Evolutionary conservation across 2,329 filamentous ascomycete species (phyloP), one percentile per base, ranked within the genome.

Genomic region (Chaetomiaceae sp.): DNA sequence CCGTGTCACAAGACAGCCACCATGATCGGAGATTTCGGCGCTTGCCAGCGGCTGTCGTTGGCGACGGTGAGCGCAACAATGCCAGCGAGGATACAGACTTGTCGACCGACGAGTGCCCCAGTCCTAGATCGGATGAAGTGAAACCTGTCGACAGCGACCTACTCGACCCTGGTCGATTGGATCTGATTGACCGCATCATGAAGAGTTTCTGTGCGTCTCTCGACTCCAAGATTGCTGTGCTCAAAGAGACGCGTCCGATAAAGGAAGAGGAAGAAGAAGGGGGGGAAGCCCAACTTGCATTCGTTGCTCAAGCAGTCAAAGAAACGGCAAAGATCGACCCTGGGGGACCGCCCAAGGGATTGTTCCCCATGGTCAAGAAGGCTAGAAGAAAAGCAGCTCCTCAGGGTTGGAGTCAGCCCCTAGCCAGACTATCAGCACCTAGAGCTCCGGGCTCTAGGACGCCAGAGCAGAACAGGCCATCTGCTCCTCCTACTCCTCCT

Each of bases 141-240:
- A 46, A 29, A 3, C 9, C n/a, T n/a, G n/a, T 3, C 21, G 40
- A 53, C 5, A 18, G 18, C 14, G 33, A 53, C 13, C 9, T 10
- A 3, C 16, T 20, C 10, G 21, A 48, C 13, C 33, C 44, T 2
- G 43, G 30, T 10, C 53, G 50, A 5, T 42, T 32, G 18, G 53
- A 60, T 4, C 20, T 54, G 25, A 53, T 63, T 13, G 57, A 63
- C 27, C 48, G 37, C 30, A 63, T 63, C 43, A 63, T 63, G 60
- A 55, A 49, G 34, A 59, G 57, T 14, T 49, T 63, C 29, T 49
- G 51, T 42, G 32, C 36, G 27, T 52, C 48, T 11, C 60, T 59
- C 21, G 55, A 60, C 38, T 41, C 52, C 30, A 62, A 62, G 32
- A 34, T 61, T 9, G 45, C 46, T 5, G n/a, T 14, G 2, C 25